phyloP scores from a whole-genome alignment of 1,284 basidiomycete species.

The Melanopsichium pennsylvanicum region DNA sequence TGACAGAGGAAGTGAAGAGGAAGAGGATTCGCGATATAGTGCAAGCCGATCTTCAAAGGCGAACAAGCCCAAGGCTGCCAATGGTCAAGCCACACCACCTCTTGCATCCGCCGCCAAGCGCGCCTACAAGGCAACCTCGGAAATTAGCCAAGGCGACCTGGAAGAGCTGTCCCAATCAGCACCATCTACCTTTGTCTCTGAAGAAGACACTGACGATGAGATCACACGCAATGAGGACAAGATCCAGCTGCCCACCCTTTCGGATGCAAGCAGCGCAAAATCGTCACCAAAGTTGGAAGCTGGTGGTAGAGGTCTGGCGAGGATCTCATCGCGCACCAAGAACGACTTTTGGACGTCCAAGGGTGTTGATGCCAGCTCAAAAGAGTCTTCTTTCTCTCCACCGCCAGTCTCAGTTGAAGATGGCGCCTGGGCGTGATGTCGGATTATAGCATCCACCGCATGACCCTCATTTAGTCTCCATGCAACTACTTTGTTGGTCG shows the following conservation, averaged over 20 bases:
- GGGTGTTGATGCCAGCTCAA: slow-evolving; percentile 19
- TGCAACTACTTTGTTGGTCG: too few relatives aligned
- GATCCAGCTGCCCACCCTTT: slow-evolving; percentile 32
- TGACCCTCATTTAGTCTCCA: too few relatives aligned
- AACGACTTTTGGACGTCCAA: slow-evolving; percentile 42
- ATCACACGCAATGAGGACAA: slow-evolving; percentile 15
- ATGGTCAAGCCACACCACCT: too few relatives aligned
- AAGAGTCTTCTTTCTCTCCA: slow-evolving; percentile 18
- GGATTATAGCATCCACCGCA: too few relatives aligned
- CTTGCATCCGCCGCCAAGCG: slow-evolving; percentile 12
- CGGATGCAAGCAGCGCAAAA: slow-evolving; percentile 12
- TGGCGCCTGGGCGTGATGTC: not conserved
- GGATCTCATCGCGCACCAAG: slow-evolving; percentile 42
- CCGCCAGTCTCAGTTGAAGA: slow-evolving; percentile 8
- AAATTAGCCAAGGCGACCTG: slow-evolving; percentile 35
- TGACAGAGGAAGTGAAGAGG: slow-evolving; percentile 12
- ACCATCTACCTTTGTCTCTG: slow-evolving; percentile 41
- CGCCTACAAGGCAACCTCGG: slow-evolving; percentile 4
- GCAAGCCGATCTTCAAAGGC: slow-evolving; percentile 19
- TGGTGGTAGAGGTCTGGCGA: slow-evolving; percentile 10
- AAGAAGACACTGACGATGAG: slow-evolving; percentile 31
- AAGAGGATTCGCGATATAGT: slow-evolving; percentile 42
- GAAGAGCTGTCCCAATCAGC: slow-evolving; percentile 43
- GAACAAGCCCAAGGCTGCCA: not conserved
- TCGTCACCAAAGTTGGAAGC: slow-evolving; percentile 15